Conservation (phyloP, 495 filamentous ascomycete species). For the Penicillium taxi region DNA sequence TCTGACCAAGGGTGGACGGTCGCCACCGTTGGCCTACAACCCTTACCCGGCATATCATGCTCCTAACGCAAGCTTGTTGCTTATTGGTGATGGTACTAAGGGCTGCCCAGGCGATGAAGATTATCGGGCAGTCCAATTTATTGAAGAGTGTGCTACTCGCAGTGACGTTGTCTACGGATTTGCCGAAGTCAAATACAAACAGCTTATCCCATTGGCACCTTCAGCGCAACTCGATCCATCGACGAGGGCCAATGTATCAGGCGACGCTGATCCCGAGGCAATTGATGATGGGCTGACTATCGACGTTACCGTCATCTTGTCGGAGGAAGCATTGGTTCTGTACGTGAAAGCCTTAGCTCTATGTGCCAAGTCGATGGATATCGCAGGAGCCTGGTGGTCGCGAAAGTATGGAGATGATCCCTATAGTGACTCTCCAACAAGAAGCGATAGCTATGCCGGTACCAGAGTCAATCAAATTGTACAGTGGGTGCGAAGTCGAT, state of each 20-base stretch:
- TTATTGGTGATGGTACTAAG: constrained; percentile 60
- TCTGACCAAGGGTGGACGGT: constrained; percentile 57
- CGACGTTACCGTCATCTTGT: constrained; percentile 77
- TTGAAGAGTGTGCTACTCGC: constrained; percentile 85
- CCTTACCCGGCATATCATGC: constrained; percentile 81
- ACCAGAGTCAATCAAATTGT: constrained; percentile 84
- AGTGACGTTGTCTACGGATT: constrained; percentile 96
- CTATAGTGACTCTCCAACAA: constrained; percentile 36
- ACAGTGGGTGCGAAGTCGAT: constrained; percentile 86
- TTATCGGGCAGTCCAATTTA: constrained; percentile 60
- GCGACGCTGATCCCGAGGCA: constrained; percentile 28
- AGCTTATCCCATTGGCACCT: constrained; percentile 79
- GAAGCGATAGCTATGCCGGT: constrained; percentile 45
- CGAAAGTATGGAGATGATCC: constrained; percentile 63
- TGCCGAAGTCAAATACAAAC: constrained; percentile 97
- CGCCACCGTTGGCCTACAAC: constrained; percentile 69
- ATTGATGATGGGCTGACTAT: constrained; percentile 55
- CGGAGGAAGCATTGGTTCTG: constrained; percentile 90
- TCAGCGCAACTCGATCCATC: constrained; percentile 49
- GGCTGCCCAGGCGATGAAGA: constrained; percentile 68
- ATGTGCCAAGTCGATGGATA: constrained; percentile 91
- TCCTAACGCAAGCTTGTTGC: constrained; percentile 47
- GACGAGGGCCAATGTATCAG: constrained; percentile 20
- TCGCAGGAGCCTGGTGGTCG: constrained; percentile 87
- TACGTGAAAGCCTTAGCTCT: constrained; percentile 90